phyloP scores from a whole-genome alignment of 2,329 filamentous ascomycete genomes.

The Didymella sp. region DNA sequence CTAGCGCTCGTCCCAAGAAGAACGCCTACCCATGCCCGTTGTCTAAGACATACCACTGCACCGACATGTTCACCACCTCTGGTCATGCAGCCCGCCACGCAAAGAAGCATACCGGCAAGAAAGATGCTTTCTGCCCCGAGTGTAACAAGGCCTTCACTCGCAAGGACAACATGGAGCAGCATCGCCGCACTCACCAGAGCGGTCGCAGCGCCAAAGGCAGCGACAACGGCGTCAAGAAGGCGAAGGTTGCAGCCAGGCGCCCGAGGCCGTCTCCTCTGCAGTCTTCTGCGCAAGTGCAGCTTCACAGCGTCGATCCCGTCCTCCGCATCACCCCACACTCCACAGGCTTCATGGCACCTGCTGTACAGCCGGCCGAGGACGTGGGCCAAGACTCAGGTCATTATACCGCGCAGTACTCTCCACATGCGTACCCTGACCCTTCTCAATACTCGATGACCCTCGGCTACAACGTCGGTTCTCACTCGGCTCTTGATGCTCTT shows the following conservation, averaged over 20 bases:
- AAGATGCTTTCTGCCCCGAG: constrained; percentile 72
- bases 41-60: constrained; percentile 73
- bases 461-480: constrained; percentile 35
- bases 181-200: constrained; percentile 75
- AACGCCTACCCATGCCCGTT: constrained; percentile 77
- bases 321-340: constrained; percentile 36
- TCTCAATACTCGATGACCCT: constrained; percentile 33
- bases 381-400: constrained; percentile 13
- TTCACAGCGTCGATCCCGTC: constrained; percentile 41
- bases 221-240: constrained; percentile 49
- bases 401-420: constrained; percentile 30
- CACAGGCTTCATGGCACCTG: constrained; percentile 38
- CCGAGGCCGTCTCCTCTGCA: constrained; percentile 45
- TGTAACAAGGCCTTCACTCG: constrained; percentile 83
- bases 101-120: constrained; percentile 83
- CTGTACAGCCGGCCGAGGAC: constrained; percentile 36
- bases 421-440: constrained; percentile 42
- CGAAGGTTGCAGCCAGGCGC: constrained; percentile 45
- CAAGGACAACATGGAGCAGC: constrained; percentile 88
- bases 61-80: constrained; percentile 83
- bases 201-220: constrained; percentile 52
- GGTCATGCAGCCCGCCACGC: constrained; percentile 85
- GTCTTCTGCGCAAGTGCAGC: constrained; percentile 29
- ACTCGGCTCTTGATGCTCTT: constrained; percentile 48
- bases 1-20: constrained; percentile 60